A percentile compares a stretch with the other conserved stretches of the same genome.
These are phyloP conservation scores for Penicillium sclerotiorum DNA, from an alignment of 2,329 filamentous ascomycete species.

Conservation along the genomic window DNA sequence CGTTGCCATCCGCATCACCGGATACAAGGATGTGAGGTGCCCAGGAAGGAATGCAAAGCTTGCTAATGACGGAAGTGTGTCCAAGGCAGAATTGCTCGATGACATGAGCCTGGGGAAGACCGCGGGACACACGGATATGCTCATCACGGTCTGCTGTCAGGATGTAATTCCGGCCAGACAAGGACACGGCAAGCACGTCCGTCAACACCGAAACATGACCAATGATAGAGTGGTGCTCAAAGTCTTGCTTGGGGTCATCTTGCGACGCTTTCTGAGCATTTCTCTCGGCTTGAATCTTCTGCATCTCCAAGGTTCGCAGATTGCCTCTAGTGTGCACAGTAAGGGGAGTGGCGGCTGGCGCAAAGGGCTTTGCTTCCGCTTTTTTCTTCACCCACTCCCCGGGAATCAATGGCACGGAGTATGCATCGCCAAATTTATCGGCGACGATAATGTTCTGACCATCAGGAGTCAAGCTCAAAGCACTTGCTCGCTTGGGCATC, in stretches of 20 bases:
- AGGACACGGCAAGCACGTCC: constrained; percentile 62
- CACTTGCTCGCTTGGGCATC: constrained; percentile 89
- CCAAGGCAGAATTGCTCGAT: constrained; percentile 90
- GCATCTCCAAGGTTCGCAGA: constrained; percentile 58
- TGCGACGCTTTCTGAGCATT: constrained; percentile 38
- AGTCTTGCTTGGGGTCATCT: constrained; percentile 57
- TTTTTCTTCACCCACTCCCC: constrained; percentile 36
- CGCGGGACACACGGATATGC: constrained; percentile 86
- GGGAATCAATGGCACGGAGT: constrained; percentile 73
- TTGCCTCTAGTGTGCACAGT: constrained; percentile 68
- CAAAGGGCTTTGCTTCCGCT: constrained; percentile 39
- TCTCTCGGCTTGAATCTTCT: constrained; percentile 52
- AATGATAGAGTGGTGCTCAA: constrained; percentile 77
- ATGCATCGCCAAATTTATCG: constrained; percentile 98
- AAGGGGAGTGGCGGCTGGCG: constrained; percentile 57
- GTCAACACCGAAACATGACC: constrained; percentile 97
- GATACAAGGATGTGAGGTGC: constrained; percentile 71
- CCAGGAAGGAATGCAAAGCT: constrained; percentile 65
- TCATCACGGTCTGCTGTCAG: constrained; percentile 72
- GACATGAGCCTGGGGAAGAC: constrained; percentile 78
- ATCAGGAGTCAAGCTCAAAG: constrained; percentile 70
- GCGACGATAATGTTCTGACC: constrained; percentile 74
- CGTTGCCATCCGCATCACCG: constrained; percentile 78
- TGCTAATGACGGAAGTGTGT: constrained; percentile 81
- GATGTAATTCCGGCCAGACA: constrained; percentile 59